These are phyloP conservation scores for Termitomyces sp. DNA, from an alignment of 768 basidiomycete species.

Conservation along the genomic window DNA sequence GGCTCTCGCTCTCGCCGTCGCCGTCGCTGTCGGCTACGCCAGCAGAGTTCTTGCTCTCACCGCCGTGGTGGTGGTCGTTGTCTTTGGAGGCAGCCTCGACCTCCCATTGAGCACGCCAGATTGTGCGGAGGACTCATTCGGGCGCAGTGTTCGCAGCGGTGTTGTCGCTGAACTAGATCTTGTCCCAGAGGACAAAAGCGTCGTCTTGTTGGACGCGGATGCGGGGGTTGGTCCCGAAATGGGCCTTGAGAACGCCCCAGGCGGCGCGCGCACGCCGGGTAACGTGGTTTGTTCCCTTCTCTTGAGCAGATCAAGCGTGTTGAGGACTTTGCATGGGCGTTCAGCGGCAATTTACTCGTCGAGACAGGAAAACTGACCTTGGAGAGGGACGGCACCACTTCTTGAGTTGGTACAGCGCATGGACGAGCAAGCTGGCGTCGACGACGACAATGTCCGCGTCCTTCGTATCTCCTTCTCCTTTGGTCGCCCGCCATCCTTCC, in stretches of 20 bases:
- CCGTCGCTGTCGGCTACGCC: too few species aligned
- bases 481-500: conserved; percentile 18
- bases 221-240: conserved; percentile 69
- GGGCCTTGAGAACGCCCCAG: conserved; percentile 82
- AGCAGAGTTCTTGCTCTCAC: too few species aligned
- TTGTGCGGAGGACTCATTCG: conserved; percentile 82
- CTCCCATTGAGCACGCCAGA: conserved; percentile 83
- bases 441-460: conserved; percentile 74
- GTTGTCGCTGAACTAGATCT: conserved; percentile 46
- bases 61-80: neutral
- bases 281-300: conserved; percentile 74
- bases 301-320: conserved; percentile 89
- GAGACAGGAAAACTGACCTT: conserved; percentile 55
- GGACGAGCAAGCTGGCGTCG: conserved; percentile 77
- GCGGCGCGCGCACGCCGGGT: conserved; percentile 83
- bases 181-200: conserved; percentile 79
- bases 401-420: conserved; percentile 74
- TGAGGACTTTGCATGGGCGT: conserved; percentile 53
- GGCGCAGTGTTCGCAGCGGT: neutral
- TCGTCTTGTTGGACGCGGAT: conserved; percentile 89
- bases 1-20: too few species aligned
- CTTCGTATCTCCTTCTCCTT: conserved; percentile 41
- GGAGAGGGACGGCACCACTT: conserved; percentile 79
- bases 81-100: conserved; percentile 40
- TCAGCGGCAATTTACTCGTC: neutral